These are phyloP conservation scores for Ceratobasidium sp. DNA, from an alignment of 1,284 basidiomycete species.

Conservation along the genomic window DNA sequence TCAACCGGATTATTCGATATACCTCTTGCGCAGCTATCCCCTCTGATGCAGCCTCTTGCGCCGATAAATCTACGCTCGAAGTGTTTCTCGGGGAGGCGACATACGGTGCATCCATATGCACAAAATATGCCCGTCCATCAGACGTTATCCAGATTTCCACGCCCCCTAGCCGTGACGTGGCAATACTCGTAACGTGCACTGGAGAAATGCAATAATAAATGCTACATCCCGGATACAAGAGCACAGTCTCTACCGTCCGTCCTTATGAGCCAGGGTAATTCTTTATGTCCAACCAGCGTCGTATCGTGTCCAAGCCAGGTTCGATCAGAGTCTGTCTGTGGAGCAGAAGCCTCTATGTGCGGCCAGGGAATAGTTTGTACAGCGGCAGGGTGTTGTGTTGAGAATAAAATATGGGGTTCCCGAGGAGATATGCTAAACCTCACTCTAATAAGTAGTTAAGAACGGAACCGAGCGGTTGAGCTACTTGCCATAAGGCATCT, in stretches of 20 bases:
- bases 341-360: slow-evolving; percentile 49
- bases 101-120: slow-evolving; percentile 61
- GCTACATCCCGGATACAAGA: neutral
- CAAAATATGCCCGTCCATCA: slow-evolving; percentile 78
- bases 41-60: neutral
- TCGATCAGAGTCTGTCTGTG: slow-evolving; percentile 51
- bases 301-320: slow-evolving; percentile 63
- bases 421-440: slow-evolving; percentile 70
- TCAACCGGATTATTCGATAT: neutral
- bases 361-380: slow-evolving; percentile 84
- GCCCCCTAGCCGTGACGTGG: slow-evolving; percentile 62
- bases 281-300: slow-evolving; percentile 72
- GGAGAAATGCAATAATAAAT: neutral
- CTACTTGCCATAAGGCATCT: slow-evolving; percentile 66
- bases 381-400: slow-evolving; percentile 71
- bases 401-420: slow-evolving; percentile 70
- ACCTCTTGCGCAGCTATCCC: slow-evolving; percentile 15
- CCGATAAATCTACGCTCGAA: slow-evolving; percentile 26
- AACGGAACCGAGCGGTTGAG: slow-evolving; percentile 49
- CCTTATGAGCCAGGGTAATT: slow-evolving; percentile 75
- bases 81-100: slow-evolving; percentile 27
- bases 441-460: slow-evolving; percentile 40
- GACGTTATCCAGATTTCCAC: slow-evolving; percentile 82
- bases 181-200: slow-evolving; percentile 69
- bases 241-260: slow-evolving; percentile 60